Percentiles rank a stretch among this genome's conserved stretches.
Evolutionary conservation across 2,329 filamentous ascomycete genomes (phyloP).

Genomic region (Tolypocladium tropicale): DNA sequence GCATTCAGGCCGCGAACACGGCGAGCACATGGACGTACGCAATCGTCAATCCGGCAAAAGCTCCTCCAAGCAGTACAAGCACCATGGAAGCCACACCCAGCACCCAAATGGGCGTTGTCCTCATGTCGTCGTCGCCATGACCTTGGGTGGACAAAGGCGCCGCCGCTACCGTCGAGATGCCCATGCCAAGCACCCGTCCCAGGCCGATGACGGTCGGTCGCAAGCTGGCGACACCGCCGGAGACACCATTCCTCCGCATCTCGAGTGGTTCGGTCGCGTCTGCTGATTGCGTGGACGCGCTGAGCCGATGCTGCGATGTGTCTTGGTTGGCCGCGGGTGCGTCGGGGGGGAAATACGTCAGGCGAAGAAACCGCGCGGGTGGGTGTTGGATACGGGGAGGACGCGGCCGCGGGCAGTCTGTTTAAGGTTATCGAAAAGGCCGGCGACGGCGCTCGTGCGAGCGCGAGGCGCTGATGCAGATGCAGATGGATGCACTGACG

Average conservation of each 20-base stretch:
- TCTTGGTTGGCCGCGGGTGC: neutral
- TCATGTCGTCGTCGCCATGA: conserved; percentile 35
- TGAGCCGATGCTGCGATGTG: neutral
- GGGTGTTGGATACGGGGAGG: neutral
- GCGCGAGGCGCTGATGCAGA: neutral
- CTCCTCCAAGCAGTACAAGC: conserved; percentile 79
- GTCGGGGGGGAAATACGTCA: neutral
- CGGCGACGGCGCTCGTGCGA: neutral
- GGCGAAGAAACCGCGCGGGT: neutral
- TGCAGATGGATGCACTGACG: neutral
- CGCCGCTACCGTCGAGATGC: conserved; percentile 37
- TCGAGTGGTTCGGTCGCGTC: neutral
- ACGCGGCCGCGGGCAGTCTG: neutral
- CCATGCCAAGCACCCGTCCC: conserved; percentile 38
- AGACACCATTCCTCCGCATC: conserved; percentile 16
- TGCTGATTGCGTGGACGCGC: neutral
- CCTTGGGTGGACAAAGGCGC: conserved; percentile 28
- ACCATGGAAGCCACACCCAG: conserved; percentile 69
- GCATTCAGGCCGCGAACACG: neutral
- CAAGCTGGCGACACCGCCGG: conserved; percentile 26
- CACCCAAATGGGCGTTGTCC: conserved; percentile 64
- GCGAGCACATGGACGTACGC: conserved; percentile 42
- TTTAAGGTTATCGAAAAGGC: neutral
- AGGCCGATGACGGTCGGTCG: conserved; percentile 42
- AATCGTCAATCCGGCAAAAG: conserved; percentile 90